phyloP scores from a whole-genome alignment of 441 rosid species.

The Rhodomyrtus psidioides region DNA sequence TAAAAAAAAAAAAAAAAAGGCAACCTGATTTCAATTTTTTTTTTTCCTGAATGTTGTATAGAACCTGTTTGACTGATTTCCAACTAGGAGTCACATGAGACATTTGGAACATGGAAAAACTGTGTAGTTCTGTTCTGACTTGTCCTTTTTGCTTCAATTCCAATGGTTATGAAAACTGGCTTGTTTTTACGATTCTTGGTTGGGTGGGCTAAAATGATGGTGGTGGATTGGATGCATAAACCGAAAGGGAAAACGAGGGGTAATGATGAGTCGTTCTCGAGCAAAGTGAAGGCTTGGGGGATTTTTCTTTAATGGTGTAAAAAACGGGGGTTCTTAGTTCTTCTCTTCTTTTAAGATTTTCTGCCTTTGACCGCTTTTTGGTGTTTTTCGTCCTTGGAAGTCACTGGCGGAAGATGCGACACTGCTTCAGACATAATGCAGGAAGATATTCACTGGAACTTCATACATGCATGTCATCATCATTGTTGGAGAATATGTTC shows the following conservation, averaged over 20 bases:
- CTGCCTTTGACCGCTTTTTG: neutral
- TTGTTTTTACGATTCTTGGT: neutral
- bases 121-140: neutral
- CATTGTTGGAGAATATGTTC: neutral
- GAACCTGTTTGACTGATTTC: neutral
- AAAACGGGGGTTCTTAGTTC: neutral
- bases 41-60: neutral
- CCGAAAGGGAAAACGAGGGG: neutral
- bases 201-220: neutral
- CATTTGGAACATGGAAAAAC: neutral
- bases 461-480: neutral
- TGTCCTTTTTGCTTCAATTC: neutral
- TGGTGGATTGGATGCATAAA: neutral
- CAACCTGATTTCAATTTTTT: neutral
- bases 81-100: neutral
- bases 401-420: neutral
- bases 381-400: neutral
- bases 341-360: neutral
- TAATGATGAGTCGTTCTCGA: neutral
- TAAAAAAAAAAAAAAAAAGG: too few relatives aligned
- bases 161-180: neutral
- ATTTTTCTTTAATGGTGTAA: neutral
- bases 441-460: neutral
- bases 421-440: neutral
- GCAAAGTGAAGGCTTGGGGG: neutral